Evolutionary conservation across 441 rosid species (phyloP), one percentile per base, ranked within the genome.

Genomic region (Melastoma candidum): DNA sequence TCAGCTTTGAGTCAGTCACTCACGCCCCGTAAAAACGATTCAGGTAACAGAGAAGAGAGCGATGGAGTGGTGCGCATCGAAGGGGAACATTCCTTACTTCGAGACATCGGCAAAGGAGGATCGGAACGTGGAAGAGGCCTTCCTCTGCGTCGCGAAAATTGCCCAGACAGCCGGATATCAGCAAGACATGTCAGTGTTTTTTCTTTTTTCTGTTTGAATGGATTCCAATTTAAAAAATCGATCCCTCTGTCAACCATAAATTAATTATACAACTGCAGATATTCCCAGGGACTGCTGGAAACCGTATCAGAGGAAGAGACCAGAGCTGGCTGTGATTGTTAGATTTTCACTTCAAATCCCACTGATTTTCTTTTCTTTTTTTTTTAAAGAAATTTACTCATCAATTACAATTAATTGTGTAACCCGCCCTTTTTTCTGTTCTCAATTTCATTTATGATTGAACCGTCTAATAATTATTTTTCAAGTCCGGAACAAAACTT

Each of bases 71-170:
- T 81, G 84, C 59, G 71, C 57, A 14, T 67, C 71, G 9, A 73
- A 44, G 56, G 79, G 82, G 26, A 74, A 73, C 57, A 74, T 76
- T 47, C 74, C 82, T 1, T 78, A 76, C 65, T 60, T 72, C 54
- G 84, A 81, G 69, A 81, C 84, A 14, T 81, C 87, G 2, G 82
- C 87, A 2, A 78, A 78, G 50, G 80, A 76, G 58, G 63, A 69
- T 57, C 63, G 68, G 63, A 74, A 76, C 50, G 73, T 81, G 11
- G 84, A 76, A 57, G 82, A 74, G 59, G 84, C 84, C 5, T 81
- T 78, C 53, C 53, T 77, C 25, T 57, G 64, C 6, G 71, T 73
- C 26, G 87, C 82, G 10, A 67, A 70, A 46, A 59, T 65, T 49
- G 74, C 81, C 8, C 71, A 78, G 12, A 54, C 73, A 27, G 71